Evolutionary conservation across 306 rosid genomes (phyloP).

Genomic region (Pyrus pyrifolia): DNA sequence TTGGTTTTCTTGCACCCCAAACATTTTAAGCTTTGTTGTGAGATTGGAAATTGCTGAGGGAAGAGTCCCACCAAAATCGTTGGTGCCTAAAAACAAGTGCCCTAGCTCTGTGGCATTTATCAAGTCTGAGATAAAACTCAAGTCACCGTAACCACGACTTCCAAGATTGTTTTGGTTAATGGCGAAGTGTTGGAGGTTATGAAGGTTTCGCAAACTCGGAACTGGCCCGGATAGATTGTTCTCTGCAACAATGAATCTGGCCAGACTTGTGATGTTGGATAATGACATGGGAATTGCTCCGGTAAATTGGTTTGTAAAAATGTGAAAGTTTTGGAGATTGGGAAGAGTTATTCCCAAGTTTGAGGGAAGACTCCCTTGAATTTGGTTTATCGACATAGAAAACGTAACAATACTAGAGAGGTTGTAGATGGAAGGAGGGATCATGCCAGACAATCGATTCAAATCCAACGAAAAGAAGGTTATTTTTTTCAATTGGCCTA

Average conservation of each 20-base stretch:
- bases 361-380: background rate
- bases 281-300: background rate
- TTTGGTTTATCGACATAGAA: background rate
- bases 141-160: background rate
- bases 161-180: background rate
- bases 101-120: background rate
- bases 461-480: background rate
- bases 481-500: background rate
- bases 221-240: background rate
- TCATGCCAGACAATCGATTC: background rate
- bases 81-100: fast-evolving
- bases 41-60: background rate
- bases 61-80: background rate
- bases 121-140: background rate
- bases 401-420: background rate
- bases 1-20: background rate
- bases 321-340: background rate
- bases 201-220: background rate
- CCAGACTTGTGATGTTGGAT: background rate
- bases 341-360: background rate
- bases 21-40: background rate
- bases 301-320: fast-evolving
- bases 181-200: background rate
- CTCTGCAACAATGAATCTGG: background rate
- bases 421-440: background rate